These are phyloP conservation scores for Corchorus olitorius DNA, from an alignment of 345 rosid genomes.

Conservation along the genomic window DNA sequence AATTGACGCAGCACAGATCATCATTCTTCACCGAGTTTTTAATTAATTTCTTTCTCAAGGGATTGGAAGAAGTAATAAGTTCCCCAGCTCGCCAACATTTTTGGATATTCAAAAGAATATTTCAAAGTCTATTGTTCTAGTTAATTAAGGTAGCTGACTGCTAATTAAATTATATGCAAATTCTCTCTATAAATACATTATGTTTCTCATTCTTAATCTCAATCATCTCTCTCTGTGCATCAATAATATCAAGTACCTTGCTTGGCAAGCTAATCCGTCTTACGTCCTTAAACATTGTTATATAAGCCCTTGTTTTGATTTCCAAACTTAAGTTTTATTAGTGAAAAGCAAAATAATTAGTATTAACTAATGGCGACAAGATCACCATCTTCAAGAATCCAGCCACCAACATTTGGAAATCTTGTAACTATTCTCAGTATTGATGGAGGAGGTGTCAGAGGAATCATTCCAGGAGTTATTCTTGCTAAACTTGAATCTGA, in stretches of 20 bases:
- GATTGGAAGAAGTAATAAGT: neutral
- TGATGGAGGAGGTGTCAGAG: slow-evolving; percentile 80
- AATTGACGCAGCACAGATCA: too few relatives aligned
- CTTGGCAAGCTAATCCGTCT: neutral
- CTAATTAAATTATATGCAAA: neutral
- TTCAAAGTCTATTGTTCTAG: neutral
- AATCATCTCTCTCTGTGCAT: neutral
- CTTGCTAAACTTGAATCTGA: slow-evolving; percentile 69
- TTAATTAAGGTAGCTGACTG: neutral
- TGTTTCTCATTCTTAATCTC: neutral
- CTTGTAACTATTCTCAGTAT: slow-evolving; percentile 68
- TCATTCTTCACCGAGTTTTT: too few relatives aligned
- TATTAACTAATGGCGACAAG: slow-evolving; percentile 24
- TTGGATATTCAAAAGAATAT: neutral
- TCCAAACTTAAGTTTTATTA: neutral
- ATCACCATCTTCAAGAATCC: slow-evolving; percentile 12
- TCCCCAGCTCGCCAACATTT: neutral
- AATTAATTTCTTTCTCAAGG: too few relatives aligned
- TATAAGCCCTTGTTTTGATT: neutral
- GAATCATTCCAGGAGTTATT: slow-evolving; percentile 66
- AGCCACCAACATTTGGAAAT: slow-evolving; percentile 50
- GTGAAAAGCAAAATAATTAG: neutral
- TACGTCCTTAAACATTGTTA: neutral
- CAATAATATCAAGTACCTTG: neutral
- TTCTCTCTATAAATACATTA: neutral